Conservation (phyloP, 1,284 basidiomycete genomes). For the Erythrobasidium hasegawianum region DNA sequence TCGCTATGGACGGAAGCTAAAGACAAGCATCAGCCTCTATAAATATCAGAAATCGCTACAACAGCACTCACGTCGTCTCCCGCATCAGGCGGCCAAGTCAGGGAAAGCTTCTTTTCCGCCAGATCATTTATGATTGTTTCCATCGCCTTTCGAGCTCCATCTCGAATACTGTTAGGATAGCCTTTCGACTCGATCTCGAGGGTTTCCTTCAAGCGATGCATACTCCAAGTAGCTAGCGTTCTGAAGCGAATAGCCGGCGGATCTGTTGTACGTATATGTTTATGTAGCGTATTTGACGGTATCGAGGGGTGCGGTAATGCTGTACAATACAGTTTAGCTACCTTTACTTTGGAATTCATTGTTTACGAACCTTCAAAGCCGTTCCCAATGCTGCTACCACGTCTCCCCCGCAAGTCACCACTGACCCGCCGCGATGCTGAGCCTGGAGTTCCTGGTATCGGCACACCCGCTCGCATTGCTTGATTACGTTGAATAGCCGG, state of each 20-base stretch:
- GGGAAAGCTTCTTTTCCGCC: constrained; percentile 24
- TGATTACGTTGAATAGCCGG: constrained; percentile 29
- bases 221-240: constrained; percentile 31
- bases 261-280: constrained; percentile 21
- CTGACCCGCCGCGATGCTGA: constrained; percentile 13
- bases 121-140: constrained; percentile 25
- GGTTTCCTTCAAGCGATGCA: constrained; percentile 25
- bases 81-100: constrained; percentile 15
- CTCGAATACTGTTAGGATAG: constrained; percentile 5
- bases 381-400: constrained; percentile 35
- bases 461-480: constrained; percentile 21
- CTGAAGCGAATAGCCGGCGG: constrained; percentile 31
- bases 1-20: background rate
- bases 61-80: constrained; percentile 2
- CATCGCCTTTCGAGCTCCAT: constrained; percentile 4
- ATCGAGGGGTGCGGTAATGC: constrained; percentile 27
- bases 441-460: constrained; percentile 19
- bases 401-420: constrained; percentile 21
- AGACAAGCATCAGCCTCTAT: background rate
- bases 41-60: too few relatives aligned
- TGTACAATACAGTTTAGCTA: background rate
- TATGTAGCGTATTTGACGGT: constrained; percentile 16
- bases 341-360: too few relatives aligned
- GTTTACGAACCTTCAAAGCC: constrained; percentile 34
- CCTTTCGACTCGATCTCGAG: constrained; percentile 1